Percentiles rank a stretch among this genome's conserved stretches.
phyloP scores from a whole-genome alignment of 2,329 filamentous ascomycete species.

The Mycosphaerelloides madeirae region DNA sequence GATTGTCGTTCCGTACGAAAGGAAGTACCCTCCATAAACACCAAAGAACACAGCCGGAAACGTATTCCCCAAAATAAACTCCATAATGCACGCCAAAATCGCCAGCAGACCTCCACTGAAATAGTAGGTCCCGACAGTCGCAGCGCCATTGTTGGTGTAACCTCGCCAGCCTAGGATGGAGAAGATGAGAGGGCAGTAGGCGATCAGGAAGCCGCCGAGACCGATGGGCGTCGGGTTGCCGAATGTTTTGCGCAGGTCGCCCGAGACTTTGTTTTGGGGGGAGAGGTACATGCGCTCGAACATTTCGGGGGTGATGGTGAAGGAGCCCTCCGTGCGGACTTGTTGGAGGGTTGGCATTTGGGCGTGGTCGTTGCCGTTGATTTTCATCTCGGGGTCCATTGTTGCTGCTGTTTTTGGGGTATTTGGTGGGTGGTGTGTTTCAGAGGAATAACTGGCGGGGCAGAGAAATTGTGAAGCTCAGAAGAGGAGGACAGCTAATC shows the following conservation, averaged over 20 bases:
- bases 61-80: slow-evolving; percentile 35
- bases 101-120: slow-evolving; percentile 35
- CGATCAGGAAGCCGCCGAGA: slow-evolving; percentile 21
- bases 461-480: too few species aligned
- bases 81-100: slow-evolving; percentile 29
- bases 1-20: slow-evolving; percentile 15
- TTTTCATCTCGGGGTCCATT: slow-evolving; percentile 1
- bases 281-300: slow-evolving; percentile 23
- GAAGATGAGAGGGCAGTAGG: slow-evolving; percentile 16
- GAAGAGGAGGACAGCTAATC: too few species aligned
- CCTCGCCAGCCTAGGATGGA: slow-evolving; percentile 20
- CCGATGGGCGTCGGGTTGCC: slow-evolving; percentile 13
- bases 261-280: slow-evolving; percentile 17
- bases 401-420: too few species aligned
- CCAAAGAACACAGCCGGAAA: slow-evolving; percentile 24
- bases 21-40: slow-evolving; percentile 21
- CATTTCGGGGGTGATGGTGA: slow-evolving; percentile 19
- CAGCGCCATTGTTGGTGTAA: slow-evolving; percentile 14
- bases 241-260: slow-evolving; percentile 16
- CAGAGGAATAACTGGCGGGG: too few species aligned
- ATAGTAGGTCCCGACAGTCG: slow-evolving; percentile 30
- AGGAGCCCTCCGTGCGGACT: slow-evolving; percentile 15
- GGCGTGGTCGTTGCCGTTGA: slow-evolving; percentile 9
- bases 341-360: slow-evolving; percentile 13
- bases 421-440: too few species aligned